Percentiles rank a stretch among this genome's conserved stretches.
Conservation (phyloP, 1,284 basidiomycete species). For the Austroboletus novae-zelandiae region DNA sequence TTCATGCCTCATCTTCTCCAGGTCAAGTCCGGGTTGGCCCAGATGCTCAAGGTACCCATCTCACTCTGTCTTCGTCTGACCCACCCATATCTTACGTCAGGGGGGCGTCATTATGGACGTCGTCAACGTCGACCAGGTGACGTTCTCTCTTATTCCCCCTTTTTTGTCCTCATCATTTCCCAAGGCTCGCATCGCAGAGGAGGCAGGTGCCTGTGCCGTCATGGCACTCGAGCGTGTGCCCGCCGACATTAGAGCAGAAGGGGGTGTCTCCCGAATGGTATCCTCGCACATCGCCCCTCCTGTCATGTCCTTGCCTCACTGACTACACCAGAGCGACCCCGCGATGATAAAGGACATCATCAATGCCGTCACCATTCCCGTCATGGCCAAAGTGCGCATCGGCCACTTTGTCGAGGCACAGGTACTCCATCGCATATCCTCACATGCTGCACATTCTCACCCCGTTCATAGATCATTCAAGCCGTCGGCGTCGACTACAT, state of each 20-base stretch:
- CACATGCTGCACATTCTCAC: conserved; percentile 5
- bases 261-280: conserved; percentile 94
- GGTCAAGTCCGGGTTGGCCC: conserved; percentile 93
- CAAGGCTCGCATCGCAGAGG: conserved; percentile 94
- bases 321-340: conserved; percentile 75
- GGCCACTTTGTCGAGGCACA: conserved; percentile 97
- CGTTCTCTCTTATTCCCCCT: background rate
- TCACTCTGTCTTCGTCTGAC: background rate
- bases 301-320: background rate
- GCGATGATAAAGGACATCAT: conserved; percentile 97
- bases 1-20: conserved; percentile 27
- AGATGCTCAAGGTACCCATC: conserved; percentile 83
- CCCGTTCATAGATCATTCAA: conserved; percentile 75
- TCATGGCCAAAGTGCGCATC: conserved; percentile 94
- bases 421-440: conserved; percentile 36
- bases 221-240: conserved; percentile 98
- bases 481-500: conserved; percentile 97
- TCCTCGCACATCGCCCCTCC: conserved; percentile 14
- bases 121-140: conserved; percentile 77
- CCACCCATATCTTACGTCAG: conserved; percentile 32
- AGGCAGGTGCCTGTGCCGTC: conserved; percentile 96
- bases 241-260: conserved; percentile 88
- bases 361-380: conserved; percentile 86
- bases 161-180: conserved; percentile 4
- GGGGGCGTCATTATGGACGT: conserved; percentile 95